A percentile compares a stretch with the other conserved stretches of the same genome.
Conservation (phyloP, 495 filamentous ascomycete species). For the Penicillium desertorum region DNA sequence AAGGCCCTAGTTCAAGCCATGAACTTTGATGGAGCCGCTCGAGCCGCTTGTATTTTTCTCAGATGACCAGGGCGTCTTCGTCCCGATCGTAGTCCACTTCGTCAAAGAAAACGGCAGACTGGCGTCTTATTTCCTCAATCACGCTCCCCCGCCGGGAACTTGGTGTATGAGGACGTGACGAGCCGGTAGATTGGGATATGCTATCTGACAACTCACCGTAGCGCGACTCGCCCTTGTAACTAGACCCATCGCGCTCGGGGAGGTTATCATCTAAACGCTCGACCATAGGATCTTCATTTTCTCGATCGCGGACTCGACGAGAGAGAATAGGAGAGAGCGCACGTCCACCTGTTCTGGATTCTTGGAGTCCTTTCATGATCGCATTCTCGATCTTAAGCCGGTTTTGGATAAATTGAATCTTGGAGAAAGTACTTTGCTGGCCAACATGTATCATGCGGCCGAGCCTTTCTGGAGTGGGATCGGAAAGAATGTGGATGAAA, state of each 20-base stretch:
- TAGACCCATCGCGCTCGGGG: slow-evolving; percentile 30
- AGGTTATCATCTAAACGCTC: slow-evolving; percentile 35
- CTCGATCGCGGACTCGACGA: slow-evolving; percentile 24
- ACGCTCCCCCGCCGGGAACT: slow-evolving; percentile 44
- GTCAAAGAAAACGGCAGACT: slow-evolving; percentile 63
- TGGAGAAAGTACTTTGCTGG: slow-evolving; percentile 82
- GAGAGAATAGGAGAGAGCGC: slow-evolving; percentile 30
- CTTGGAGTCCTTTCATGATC: slow-evolving; percentile 71
- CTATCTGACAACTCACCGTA: slow-evolving; percentile 28
- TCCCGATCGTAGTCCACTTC: slow-evolving; percentile 48
- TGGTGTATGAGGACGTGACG: slow-evolving; percentile 30
- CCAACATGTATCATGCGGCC: slow-evolving; percentile 86
- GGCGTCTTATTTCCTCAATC: slow-evolving; percentile 58
- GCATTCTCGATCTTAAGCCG: slow-evolving; percentile 76
- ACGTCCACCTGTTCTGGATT: slow-evolving; percentile 35
- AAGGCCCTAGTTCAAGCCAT: slow-evolving; percentile 16
- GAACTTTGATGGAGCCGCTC: slow-evolving; percentile 14
- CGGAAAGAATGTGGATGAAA: slow-evolving; percentile 81
- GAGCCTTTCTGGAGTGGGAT: slow-evolving; percentile 71
- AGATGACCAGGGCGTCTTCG: slow-evolving; percentile 28
- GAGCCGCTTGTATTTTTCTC: slow-evolving; percentile 20
- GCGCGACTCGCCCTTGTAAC: slow-evolving; percentile 27
- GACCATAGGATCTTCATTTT: slow-evolving; percentile 28
- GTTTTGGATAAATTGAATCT: slow-evolving; percentile 86
- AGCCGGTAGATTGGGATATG: slow-evolving; percentile 28